Base-by-base conservation (phyloP, 331 rosid species). In the Acacia concinna region DNA sequence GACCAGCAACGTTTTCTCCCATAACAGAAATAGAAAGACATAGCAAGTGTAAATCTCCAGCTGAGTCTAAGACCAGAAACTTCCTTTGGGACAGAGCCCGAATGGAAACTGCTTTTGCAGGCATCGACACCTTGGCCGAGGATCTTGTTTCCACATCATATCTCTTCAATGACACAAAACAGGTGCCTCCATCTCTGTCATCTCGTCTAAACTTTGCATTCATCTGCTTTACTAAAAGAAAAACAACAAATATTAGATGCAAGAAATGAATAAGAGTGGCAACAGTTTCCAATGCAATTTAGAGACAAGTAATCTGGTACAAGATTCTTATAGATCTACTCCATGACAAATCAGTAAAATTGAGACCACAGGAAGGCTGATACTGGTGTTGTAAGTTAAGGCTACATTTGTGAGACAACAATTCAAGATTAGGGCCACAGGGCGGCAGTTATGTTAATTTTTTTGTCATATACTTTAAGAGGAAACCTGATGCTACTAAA, bases 31-130 rank as follows among this genome's bases (percentile, higher is more conserved):
- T 81, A 69, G 86, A 86, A 73, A 90, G 81, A 85, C 82, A 84
- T 85, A 95, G 85, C 71, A 88, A 67, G 82, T 88, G 94, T 80
- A 93, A 79, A 63, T 86, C 89, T 84, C 99, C 99, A 78, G 68
- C 87, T 10, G 99, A 92, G 78, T 91, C 99, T 86, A 93, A 81
- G 80, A 93, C 82, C 77, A 95, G 47, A 82, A 88, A 86, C 84
- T 81, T 88, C 78, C 80, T 87, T 54, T 85, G 90, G 72, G 97
- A 93, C 74, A 93, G 71, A 41, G 94, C 91, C 69, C 93, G 92
- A 90, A 93, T 84, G 67, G 97, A 90, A 84, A 90, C 79, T 68
- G 88, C 90, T 83, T 93, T 93, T 52, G 81, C 60, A 6, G 90
- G 83, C 81, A 52, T 86, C 13, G 77, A 38, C 67, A 77, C 71